phyloP scores from a whole-genome alignment of 257 asterid genomes.

The Schizonepeta tenuifolia region DNA sequence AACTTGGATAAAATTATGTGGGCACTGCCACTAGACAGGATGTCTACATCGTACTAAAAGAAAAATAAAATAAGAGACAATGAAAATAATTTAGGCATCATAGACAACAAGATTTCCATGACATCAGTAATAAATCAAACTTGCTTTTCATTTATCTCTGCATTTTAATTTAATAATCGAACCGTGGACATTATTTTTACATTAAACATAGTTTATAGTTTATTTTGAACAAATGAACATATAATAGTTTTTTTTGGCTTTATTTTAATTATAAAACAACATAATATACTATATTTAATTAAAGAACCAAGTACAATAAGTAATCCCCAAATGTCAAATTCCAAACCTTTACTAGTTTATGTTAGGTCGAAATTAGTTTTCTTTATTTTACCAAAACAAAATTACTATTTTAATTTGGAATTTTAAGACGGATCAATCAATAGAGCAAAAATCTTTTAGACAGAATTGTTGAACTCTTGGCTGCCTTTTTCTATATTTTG shows the following conservation, averaged over 20 bases:
- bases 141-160: not conserved
- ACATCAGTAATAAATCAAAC: not conserved
- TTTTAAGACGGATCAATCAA: not conserved
- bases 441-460: constrained; percentile 23
- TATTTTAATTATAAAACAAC: not conserved
- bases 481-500: constrained; percentile 1
- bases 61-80: not conserved
- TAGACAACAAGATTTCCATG: constrained; percentile 6
- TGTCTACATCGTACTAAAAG: constrained; percentile 27
- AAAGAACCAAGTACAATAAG: not conserved
- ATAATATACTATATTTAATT: not conserved
- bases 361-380: constrained; percentile 2
- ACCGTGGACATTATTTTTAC: not conserved
- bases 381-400: constrained; percentile 1
- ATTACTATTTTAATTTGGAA: constrained; percentile 1
- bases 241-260: not conserved
- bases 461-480: constrained; percentile 29
- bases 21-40: constrained; percentile 7
- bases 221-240: not conserved
- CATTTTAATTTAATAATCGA: not conserved
- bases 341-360: not conserved
- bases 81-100: constrained; percentile 23
- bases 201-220: not conserved
- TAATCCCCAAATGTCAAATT: constrained; percentile 2
- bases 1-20: not conserved